These are phyloP conservation scores for Psilocybe tampanensis DNA, from an alignment of 768 basidiomycete genomes.

Conservation along the genomic window DNA sequence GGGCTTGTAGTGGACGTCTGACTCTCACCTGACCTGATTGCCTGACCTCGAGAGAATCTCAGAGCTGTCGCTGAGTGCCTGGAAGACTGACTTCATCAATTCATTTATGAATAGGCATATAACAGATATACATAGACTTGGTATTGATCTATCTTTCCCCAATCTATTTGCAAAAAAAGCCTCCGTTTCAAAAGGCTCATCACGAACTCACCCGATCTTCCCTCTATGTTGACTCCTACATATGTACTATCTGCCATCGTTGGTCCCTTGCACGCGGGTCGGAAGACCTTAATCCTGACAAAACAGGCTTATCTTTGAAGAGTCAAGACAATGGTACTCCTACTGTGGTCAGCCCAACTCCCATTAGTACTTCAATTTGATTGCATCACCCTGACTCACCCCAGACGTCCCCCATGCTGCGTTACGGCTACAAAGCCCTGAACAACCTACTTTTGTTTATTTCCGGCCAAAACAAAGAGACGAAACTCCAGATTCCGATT, in stretches of 20 bases:
- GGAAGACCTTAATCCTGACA: conserved; percentile 10
- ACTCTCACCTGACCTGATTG: neutral
- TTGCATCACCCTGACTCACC: conserved; percentile 19
- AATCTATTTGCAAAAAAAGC: conserved; percentile 3
- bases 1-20: too few relatives aligned
- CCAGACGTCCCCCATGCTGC: conserved; percentile 11
- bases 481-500: conserved; percentile 5
- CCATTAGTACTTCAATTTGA: conserved; percentile 13
- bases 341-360: conserved; percentile 4
- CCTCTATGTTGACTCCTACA: conserved; percentile 4
- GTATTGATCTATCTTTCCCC: conserved; percentile 7
- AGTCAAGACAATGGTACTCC: neutral
- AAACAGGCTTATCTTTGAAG: conserved; percentile 13
- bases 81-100: conserved; percentile 12
- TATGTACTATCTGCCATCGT: neutral
- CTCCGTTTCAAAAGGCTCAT: conserved; percentile 5
- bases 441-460: conserved; percentile 8
- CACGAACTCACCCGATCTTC: conserved; percentile 9
- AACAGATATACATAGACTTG: neutral
- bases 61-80: neutral
- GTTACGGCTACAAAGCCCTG: conserved; percentile 12
- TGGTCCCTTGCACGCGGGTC: conserved; percentile 1
- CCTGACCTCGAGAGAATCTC: neutral
- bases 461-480: conserved; percentile 4
- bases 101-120: neutral